Evolutionary conservation across 2,329 filamentous ascomycete species (phyloP), one percentile per base, ranked within the genome.

Genomic region (Sphaerulina vaccinii): DNA sequence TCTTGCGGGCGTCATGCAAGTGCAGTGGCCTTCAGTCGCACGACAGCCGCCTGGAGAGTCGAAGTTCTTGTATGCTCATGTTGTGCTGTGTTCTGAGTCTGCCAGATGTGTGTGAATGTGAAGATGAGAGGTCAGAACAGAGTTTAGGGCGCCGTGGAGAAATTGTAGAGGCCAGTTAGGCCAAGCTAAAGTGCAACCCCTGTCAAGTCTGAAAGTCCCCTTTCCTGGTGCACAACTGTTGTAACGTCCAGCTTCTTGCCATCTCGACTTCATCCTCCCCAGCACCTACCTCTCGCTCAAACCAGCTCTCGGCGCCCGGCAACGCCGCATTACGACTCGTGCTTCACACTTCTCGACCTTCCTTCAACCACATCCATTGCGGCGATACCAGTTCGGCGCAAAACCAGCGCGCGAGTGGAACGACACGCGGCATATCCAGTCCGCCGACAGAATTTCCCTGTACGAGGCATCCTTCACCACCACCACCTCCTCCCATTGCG

Each of bases 361-460:
- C 45, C 16, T 48, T 48, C 22, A 18, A 11, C 44, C 36, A 13
- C 15, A 21, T 50, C 46, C 47, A 21, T 42, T 40, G 43, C 48
- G 32, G 33, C 41, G 43, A 35, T 21, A 22, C 39, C 38, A 35
- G 33, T 43, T 40, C 46, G 42, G 46, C 54, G 49, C 50, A 50
- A 27, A n/a, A 27, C 44, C 16, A 39, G 36, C 29, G 52, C 51
- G 46, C 45, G 36, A 54, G 51, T 51, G 49, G 54, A 58, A 60
- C 52, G 55, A 60, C 58, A 56, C 58, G 55, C 58, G 58, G 55
- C 58, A 51, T 46, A 46, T 43, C 49, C 36, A 52, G 45, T 47
- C 44, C 29, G 38, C 43, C 32, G 33, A 54, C 43, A 57, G 51
- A 54, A 55, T 52, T 55, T 54, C 53, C 42, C 32, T 49, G 55